These are phyloP conservation scores for Astragalus glycyphyllos DNA, from an alignment of 306 rosid species.

Conservation along the genomic window DNA sequence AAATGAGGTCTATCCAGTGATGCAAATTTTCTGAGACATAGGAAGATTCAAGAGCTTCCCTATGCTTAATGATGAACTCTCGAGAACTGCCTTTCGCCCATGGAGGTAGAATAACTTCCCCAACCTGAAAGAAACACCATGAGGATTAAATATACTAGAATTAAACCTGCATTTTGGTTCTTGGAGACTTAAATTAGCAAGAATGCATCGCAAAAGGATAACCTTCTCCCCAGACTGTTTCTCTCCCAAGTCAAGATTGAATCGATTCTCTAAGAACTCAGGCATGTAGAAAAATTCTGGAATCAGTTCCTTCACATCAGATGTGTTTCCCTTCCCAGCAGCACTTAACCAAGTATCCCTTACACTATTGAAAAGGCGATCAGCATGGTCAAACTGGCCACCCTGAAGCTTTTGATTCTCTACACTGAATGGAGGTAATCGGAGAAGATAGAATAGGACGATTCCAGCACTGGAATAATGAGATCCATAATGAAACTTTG, in stretches of 20 bases:
- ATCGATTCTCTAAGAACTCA: conserved; percentile 83
- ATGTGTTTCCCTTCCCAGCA: conserved; percentile 98
- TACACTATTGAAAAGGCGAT: conserved; percentile 97
- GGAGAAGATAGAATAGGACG: conserved; percentile 95
- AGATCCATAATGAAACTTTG: conserved; percentile 98
- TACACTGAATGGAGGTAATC: conserved; percentile 91
- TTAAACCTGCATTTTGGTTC: conserved; percentile 22
- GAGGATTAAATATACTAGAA: conserved; percentile 34
- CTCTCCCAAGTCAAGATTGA: conserved; percentile 98
- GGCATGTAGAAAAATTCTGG: conserved; percentile 99
- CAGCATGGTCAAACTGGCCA: conserved; percentile 99
- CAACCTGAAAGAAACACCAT: conserved; percentile 68
- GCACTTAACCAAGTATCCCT: conserved; percentile 98
- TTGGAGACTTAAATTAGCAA: conserved; percentile 29
- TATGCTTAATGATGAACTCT: conserved; percentile 95
- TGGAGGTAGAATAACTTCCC: conserved; percentile 86
- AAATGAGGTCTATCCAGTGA: conserved; percentile 98
- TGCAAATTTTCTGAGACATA: conserved; percentile 93
- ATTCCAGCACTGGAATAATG: conserved; percentile 99
- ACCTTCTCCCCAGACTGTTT: conserved; percentile 99
- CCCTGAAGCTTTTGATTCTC: conserved; percentile 99
- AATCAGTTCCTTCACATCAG: conserved; percentile 98
- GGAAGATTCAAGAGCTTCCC: conserved; percentile 98
- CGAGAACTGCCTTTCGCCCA: conserved; percentile 97
- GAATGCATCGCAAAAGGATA: conserved; percentile 32